Conservation (phyloP, 2,329 filamentous ascomycete genomes). For the Pestalotiopsis sp. region DNA sequence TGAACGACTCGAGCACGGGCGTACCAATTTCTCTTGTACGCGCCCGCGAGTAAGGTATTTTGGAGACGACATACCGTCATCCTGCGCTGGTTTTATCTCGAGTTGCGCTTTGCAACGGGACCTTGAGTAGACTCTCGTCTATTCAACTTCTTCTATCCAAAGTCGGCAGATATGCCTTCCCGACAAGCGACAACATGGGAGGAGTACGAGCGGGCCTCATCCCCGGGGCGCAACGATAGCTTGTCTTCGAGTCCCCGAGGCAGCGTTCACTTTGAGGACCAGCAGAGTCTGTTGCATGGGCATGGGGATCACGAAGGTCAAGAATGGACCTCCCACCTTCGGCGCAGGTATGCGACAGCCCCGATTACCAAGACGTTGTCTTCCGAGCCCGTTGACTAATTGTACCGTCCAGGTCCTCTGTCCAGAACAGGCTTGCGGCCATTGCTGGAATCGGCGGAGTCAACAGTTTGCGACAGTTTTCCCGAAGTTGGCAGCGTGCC, state of each 20-base stretch:
- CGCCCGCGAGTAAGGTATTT: not conserved
- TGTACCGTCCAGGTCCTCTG: conserved; percentile 56
- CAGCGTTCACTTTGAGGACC: conserved; percentile 44
- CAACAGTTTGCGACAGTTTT: conserved; percentile 94
- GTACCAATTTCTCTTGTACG: not conserved
- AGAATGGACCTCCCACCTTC: conserved; percentile 30
- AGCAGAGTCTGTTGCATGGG: conserved; percentile 44
- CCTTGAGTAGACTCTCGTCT: not conserved
- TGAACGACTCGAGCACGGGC: not conserved
- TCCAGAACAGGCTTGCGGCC: conserved; percentile 57
- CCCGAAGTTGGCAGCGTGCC: conserved; percentile 88
- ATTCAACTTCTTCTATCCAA: not conserved
- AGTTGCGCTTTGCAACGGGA: not conserved
- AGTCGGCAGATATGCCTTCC: conserved; percentile 20
- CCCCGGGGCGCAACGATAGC: conserved; percentile 42
- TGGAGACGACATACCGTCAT: not conserved
- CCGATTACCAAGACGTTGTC: conserved; percentile 19
- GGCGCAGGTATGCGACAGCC: conserved; percentile 36
- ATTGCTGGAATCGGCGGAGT: conserved; percentile 79
- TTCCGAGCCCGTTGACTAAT: conserved; percentile 5
- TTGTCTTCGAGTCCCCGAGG: conserved; percentile 40
- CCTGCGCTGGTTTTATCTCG: not conserved
- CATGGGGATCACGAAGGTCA: conserved; percentile 37
- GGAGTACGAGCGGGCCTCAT: conserved; percentile 46
- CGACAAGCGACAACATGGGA: conserved; percentile 42